Conservation (phyloP, 495 filamentous ascomycete genomes). For the Xanthoparmelia taractica region DNA sequence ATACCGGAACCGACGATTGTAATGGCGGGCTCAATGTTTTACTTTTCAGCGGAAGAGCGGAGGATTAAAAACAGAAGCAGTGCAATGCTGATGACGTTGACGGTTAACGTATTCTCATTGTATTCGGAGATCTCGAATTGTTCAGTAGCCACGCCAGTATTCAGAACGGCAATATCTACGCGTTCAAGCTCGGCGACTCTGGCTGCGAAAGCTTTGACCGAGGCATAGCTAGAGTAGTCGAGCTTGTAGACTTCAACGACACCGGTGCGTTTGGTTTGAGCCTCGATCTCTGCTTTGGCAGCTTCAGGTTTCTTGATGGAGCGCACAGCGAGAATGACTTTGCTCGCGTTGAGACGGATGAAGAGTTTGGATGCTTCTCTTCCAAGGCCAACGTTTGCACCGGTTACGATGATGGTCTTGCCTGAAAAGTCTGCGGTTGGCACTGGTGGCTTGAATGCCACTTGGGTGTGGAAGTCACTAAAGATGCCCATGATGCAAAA, state of each 20-base stretch:
- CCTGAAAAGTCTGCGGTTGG: constrained; percentile 18
- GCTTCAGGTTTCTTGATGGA: constrained; percentile 34
- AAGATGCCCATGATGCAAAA: too few species aligned
- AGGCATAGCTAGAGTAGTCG: constrained; percentile 21
- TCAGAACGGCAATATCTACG: constrained; percentile 32
- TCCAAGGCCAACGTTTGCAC: constrained; percentile 44
- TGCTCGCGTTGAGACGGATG: constrained; percentile 31
- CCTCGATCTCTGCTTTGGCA: constrained; percentile 26
- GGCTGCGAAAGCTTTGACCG: constrained; percentile 30
- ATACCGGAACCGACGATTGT: constrained; percentile 27
- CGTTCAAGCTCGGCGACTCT: constrained; percentile 20
- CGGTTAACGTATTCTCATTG: constrained; percentile 33
- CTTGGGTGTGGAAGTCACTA: neutral
- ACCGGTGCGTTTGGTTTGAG: neutral
- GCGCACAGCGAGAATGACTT: constrained; percentile 42
- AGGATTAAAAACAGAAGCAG: constrained; percentile 28
- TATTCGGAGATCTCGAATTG: constrained; percentile 27
- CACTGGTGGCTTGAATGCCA: neutral
- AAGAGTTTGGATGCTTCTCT: constrained; percentile 40
- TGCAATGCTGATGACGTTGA: constrained; percentile 38
- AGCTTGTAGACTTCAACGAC: neutral
- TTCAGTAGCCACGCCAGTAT: constrained; percentile 29
- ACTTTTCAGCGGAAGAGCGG: constrained; percentile 3
- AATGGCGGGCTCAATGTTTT: constrained; percentile 19
- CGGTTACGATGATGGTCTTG: constrained; percentile 46